Base-by-base conservation (phyloP, 1,284 basidiomycete species). In the Austroboletus sp. region DNA sequence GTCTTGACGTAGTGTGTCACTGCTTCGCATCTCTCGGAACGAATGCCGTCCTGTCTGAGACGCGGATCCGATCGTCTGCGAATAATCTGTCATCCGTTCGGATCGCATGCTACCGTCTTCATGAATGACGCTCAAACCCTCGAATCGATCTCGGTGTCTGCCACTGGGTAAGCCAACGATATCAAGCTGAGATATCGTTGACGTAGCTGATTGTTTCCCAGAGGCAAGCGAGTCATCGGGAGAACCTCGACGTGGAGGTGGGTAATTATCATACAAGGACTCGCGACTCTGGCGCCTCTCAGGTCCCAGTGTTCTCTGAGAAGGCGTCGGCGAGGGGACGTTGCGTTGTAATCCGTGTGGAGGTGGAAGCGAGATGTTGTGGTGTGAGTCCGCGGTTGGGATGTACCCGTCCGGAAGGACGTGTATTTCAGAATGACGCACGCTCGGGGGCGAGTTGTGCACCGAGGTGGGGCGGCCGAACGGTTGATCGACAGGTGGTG, bases 101-200 rank as follows among this genome's bases (percentile, higher is more conserved):
- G 63, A 69, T 36, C 48, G 65, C 58, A 38, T 58, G 46, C 67
- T 69, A 2, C 61, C 56, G 17, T 67, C 70, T 49, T 72, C 71
- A 3, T 64, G 66, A 21, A 72, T 72, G 11, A 68, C 65, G 46
- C 67, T 68, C 34, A 73, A 32, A 25, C 51, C 55, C 26, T 52
- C 56, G 4, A 59, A 49, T n/a, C 57, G 63, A 51, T 57, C 62
- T 17, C 62, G 52, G 6, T 50, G 51, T 45, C 30, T 64, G 42
- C 33, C 53, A 45, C 42, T 15, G 3, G 70, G 65, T 13, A 67
- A 42, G 39, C 57, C 66, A 12, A 71, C 57, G 17, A 73, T 57
- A 19, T 73, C 71, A 17, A 69, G 69, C 25, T 69, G 65, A 4
- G 71, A 72, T 8, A 73, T 66, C 1, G 56, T 63, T 3, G 71